phyloP scores from a whole-genome alignment of 192 early-diverging fungal species.

The Mortierella claussenii region DNA sequence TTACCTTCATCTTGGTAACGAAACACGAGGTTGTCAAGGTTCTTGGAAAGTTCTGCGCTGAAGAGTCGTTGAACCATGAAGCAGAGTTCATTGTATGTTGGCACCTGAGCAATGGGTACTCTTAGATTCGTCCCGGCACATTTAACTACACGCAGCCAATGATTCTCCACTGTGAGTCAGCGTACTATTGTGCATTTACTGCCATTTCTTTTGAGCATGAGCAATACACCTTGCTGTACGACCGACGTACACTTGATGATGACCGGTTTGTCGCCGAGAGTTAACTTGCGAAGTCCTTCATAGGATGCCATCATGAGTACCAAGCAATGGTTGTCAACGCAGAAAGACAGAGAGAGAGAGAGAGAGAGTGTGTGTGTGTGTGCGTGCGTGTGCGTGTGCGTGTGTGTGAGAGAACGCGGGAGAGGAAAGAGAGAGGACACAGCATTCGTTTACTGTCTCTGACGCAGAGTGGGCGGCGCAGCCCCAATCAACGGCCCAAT shows the following conservation, averaged over 20 bases:
- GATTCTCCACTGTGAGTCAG: no score
- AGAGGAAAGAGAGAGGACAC: no score
- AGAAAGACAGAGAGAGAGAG: no score
- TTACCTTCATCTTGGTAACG: constrained; percentile 63
- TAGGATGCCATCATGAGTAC: constrained; percentile 44
- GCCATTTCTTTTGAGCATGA: background rate
- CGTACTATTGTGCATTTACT: background rate
- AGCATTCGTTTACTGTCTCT: no score
- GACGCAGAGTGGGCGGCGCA: no score
- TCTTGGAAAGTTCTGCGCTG: constrained; percentile 33
- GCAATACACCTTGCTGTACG: no score
- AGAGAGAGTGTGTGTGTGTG: no score
- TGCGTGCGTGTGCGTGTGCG: no score
- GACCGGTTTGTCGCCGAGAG: constrained; percentile 48
- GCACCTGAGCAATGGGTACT: constrained; percentile 60
- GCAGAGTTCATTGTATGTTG: constrained; percentile 63
- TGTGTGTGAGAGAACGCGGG: no score
- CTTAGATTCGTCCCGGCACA: constrained; percentile 56
- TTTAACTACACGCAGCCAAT: constrained; percentile 47
- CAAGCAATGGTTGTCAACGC: no score
- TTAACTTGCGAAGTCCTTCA: constrained; percentile 46
- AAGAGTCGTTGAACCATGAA: constrained; percentile 62
- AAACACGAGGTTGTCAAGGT: constrained; percentile 55
- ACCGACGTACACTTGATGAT: constrained; percentile 54
- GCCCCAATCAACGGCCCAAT: no score